phyloP scores from a whole-genome alignment of 345 rosid species.

The Aethionema arabicum region DNA sequence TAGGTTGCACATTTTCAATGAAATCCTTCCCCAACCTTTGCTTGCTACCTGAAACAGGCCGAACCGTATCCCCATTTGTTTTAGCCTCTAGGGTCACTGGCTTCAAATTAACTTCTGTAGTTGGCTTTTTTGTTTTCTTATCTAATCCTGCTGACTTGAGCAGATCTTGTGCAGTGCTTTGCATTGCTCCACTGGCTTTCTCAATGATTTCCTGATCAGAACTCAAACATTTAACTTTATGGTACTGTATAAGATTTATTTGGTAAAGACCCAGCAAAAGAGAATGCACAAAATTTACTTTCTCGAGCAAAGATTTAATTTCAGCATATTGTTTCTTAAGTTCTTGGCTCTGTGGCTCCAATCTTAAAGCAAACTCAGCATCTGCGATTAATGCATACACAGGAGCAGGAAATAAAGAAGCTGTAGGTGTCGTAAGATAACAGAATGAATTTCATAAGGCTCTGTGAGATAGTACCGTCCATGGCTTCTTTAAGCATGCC shows the following conservation, averaged over 20 bases:
- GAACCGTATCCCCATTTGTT: slow-evolving; percentile 34
- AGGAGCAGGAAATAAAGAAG: slow-evolving; percentile 14
- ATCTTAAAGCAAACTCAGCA: slow-evolving; percentile 78
- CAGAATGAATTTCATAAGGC: slow-evolving; percentile 1
- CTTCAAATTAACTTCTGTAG: slow-evolving; percentile 16
- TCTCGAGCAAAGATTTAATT: slow-evolving; percentile 65
- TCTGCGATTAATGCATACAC: slow-evolving; percentile 49
- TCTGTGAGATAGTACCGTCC: slow-evolving; percentile 49
- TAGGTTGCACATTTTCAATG: slow-evolving; percentile 41
- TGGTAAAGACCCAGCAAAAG: slow-evolving; percentile 3
- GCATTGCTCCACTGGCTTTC: slow-evolving; percentile 58
- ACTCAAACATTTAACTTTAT: background rate
- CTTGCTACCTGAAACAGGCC: slow-evolving; percentile 37
- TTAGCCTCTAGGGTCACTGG: slow-evolving; percentile 21
- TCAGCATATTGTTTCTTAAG: slow-evolving; percentile 76
- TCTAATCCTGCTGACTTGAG: slow-evolving; percentile 45
- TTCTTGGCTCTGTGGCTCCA: slow-evolving; percentile 88
- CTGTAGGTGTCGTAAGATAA: background rate
- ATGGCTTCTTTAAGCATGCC: slow-evolving; percentile 69
- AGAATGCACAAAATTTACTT: slow-evolving; percentile 41
- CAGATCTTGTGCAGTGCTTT: slow-evolving; percentile 46
- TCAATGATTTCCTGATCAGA: slow-evolving; percentile 54
- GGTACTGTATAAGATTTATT: background rate
- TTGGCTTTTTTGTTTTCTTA: slow-evolving; percentile 27
- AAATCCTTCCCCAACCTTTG: slow-evolving; percentile 38